Percentiles rank a stretch among this genome's conserved stretches.
Evolutionary conservation across 108 stramenopile genomes (phyloP).

Genomic region (Nitzschia putrida): DNA sequence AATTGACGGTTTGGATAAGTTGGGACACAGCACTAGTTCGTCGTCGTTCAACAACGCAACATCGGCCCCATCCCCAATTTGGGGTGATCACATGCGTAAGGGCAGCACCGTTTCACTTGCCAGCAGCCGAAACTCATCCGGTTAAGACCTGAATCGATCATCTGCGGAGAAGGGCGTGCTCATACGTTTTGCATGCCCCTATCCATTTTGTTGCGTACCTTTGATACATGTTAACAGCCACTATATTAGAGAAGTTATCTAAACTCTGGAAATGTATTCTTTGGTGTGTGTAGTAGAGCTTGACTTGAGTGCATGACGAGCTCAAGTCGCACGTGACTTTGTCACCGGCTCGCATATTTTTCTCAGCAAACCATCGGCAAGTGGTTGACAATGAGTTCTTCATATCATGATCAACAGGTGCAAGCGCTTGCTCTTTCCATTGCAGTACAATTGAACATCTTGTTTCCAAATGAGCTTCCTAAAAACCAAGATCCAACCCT

Average conservation of each 20-base stretch:
- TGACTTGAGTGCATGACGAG: too few species aligned
- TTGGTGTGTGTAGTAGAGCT: too few species aligned
- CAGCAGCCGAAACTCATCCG: conserved; percentile 2
- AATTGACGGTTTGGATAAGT: conserved; percentile 26
- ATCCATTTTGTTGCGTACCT: neutral
- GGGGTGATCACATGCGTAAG: conserved; percentile 53
- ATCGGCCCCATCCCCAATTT: conserved; percentile 38
- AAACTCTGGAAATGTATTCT: too few species aligned
- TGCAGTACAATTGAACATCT: neutral
- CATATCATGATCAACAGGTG: neutral
- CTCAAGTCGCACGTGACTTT: too few species aligned
- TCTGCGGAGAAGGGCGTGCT: neutral
- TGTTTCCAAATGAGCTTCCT: neutral
- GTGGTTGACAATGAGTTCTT: neutral
- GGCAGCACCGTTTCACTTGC: conserved; percentile 15
- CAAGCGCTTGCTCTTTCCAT: neutral
- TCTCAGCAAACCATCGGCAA: neutral
- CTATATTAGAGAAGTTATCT: too few species aligned
- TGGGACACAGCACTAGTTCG: conserved; percentile 1
- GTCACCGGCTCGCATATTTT: too few species aligned
- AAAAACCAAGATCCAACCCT: neutral
- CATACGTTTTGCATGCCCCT: neutral
- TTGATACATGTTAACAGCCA: too few species aligned
- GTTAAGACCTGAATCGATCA: too few species aligned
- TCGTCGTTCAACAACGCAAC: neutral